Evolutionary conservation across 2,329 filamentous ascomycete genomes (phyloP).

Genomic region (Leptosphaerulina australis): DNA sequence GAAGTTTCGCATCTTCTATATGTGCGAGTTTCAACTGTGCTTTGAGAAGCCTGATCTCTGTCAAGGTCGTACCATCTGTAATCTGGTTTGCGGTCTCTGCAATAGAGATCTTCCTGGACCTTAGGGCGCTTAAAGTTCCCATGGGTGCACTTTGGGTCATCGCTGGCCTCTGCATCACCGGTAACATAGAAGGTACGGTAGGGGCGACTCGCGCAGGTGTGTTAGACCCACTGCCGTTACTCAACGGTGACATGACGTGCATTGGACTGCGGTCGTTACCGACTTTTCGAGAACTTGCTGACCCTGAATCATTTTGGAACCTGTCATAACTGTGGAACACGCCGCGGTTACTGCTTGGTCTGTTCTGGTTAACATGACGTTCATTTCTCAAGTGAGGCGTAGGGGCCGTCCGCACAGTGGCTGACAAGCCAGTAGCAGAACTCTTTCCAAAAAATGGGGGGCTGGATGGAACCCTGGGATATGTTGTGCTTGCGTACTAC

Average conservation of each 20-base stretch:
- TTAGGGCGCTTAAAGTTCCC: neutral
- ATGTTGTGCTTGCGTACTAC: constrained; percentile 19
- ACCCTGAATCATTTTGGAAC: neutral
- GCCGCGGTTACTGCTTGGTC: constrained; percentile 9
- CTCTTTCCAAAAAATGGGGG: constrained; percentile 19
- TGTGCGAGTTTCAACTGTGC: neutral
- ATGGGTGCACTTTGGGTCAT: neutral
- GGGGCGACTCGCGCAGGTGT: constrained; percentile 30
- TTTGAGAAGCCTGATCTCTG: neutral
- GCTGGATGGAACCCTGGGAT: neutral
- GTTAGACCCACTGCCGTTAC: constrained; percentile 24
- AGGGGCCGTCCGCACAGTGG: constrained; percentile 5
- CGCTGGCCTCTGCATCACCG: neutral
- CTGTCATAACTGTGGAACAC: neutral
- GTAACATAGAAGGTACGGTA: constrained; percentile 31
- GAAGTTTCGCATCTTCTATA: neutral
- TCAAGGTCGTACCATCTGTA: neutral
- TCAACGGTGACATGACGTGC: constrained; percentile 17
- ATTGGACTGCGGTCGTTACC: constrained; percentile 11
- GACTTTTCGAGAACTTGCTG: neutral
- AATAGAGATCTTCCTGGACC: neutral
- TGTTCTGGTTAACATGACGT: constrained; percentile 20
- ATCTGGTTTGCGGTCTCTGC: neutral
- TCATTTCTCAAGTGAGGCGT: constrained; percentile 10
- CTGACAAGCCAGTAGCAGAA: constrained; percentile 15